Evolutionary conservation across 2,329 filamentous ascomycete genomes (phyloP), one percentile per base, ranked within the genome.

Genomic region (Botrytis fragariae): DNA sequence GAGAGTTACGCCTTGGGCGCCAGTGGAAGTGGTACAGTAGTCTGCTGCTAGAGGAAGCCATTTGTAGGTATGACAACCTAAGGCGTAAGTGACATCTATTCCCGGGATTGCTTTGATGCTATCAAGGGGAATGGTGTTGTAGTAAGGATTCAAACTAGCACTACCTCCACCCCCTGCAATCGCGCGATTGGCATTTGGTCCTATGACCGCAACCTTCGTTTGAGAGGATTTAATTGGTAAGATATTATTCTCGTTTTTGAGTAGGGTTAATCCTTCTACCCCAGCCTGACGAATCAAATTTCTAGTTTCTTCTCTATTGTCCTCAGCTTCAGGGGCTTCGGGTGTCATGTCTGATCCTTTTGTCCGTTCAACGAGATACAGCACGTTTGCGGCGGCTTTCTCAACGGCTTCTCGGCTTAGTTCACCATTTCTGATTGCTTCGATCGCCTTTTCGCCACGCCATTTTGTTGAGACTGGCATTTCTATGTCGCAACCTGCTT

Each of bases 131-230:
- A 90, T 84, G 2, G 89, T 90, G 76, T 85, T 89, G 80, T 92
- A 92, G 81, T 92, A 92, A 0, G 90, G 89, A 79, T 91, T 91
- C 65, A 92, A 82, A 75, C 88, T 90, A 29, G 90, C 90, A 78
- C 90, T 92, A 68, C 90, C 90, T 59, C 90, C 90, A 68, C 90
- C 90, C 25, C 88, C 88, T n/a, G 88, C 89, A 75, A 92, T 91
- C 0, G 90, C 87, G 72, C 89, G 84, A 79, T 91, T 90, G 32
- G 89, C 89, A 75, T 92, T 92, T 1, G 90, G 90, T 0, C 90
- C 90, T 69, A 92, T 91, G 74, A 92, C 85, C 5, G 90, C 90
- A 73, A 92, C 86, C 79, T 86, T 91, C 73, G 85, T 85, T 25
- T 86, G 86, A 39, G 84, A 84, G 10, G 84, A 81, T 74, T 86